A percentile compares a stretch with the other conserved stretches of the same genome.
phyloP scores from a whole-genome alignment of 306 rosid species.

The Rosa lucieae region DNA sequence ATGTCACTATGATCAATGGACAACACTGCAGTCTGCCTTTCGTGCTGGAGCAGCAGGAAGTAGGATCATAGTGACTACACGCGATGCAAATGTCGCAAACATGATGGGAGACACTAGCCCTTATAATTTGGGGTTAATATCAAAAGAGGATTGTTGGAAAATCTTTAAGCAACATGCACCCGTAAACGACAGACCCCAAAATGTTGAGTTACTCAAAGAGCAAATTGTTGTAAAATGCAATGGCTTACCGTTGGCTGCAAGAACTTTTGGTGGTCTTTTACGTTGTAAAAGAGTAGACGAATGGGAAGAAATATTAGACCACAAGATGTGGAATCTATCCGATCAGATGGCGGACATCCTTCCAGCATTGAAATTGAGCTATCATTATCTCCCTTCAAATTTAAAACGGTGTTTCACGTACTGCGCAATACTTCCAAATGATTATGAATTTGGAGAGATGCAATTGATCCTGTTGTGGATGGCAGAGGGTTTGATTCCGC shows the following conservation, averaged over 20 bases:
- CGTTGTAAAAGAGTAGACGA: too few species aligned
- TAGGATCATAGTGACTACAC: constrained; percentile 31
- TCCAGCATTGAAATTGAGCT: constrained; percentile 26
- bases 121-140: background rate
- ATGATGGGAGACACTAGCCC: background rate
- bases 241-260: too few species aligned
- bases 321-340: background rate
- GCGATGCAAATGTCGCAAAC: background rate
- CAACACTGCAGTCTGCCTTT: background rate
- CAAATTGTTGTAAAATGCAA: too few species aligned
- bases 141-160: background rate
- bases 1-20: background rate
- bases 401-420: constrained; percentile 24
- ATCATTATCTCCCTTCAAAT: constrained; percentile 21
- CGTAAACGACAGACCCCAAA: too few species aligned
- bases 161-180: too few species aligned
- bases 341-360: background rate
- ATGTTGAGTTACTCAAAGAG: too few species aligned
- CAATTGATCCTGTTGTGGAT: constrained; percentile 24
- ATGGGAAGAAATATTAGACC: background rate
- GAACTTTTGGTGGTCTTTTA: too few species aligned
- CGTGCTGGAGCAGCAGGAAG: constrained; percentile 1
- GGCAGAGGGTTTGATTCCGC: constrained; percentile 29
- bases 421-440: constrained; percentile 25
- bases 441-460: background rate